Percentiles rank a stretch among this genome's conserved stretches.
These are phyloP conservation scores for Nepenthes gracilis DNA, from an alignment of 148 eudicot species.

Conservation along the genomic window DNA sequence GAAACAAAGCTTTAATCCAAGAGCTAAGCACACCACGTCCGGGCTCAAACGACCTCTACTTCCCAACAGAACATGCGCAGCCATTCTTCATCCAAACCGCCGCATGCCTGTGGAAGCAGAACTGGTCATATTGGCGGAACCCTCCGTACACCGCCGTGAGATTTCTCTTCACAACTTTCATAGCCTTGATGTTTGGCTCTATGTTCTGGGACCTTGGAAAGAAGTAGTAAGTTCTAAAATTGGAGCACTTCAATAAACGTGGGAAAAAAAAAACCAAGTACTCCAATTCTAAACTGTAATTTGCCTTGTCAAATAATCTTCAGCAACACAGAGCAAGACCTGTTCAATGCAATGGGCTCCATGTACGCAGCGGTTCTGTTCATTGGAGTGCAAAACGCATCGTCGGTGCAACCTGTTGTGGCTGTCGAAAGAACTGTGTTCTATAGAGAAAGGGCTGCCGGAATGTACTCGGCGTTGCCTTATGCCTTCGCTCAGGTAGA, in stretches of 20 bases:
- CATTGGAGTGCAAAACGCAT: slow-evolving; percentile 9
- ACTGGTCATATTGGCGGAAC: slow-evolving; percentile 4
- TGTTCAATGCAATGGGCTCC: slow-evolving; percentile 15
- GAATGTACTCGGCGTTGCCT: slow-evolving; percentile 10
- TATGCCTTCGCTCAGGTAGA: slow-evolving; percentile 12
- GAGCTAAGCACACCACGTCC: slow-evolving; percentile 2
- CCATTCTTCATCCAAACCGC: background rate
- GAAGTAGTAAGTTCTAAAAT: background rate
- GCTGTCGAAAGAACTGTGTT: slow-evolving; percentile 10
- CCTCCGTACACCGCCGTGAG: slow-evolving; percentile 4
- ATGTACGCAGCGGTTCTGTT: slow-evolving; percentile 13
- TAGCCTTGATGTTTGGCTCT: background rate
- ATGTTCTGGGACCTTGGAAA: slow-evolving; percentile 4
- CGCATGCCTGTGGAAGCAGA: slow-evolving; percentile 3
- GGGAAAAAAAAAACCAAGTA: no score
- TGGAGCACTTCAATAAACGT: no score
- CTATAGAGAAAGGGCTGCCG: slow-evolving; percentile 13
- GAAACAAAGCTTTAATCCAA: slow-evolving; percentile 2
- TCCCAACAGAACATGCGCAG: background rate
- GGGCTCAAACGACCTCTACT: slow-evolving; percentile 1
- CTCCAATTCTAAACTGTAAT: background rate
- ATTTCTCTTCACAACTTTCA: slow-evolving; percentile 4
- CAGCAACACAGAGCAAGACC: slow-evolving; percentile 6
- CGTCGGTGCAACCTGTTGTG: slow-evolving; percentile 8
- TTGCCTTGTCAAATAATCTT: background rate